Percentiles rank a stretch among this genome's conserved stretches.
These are phyloP conservation scores for Echium plantagineum DNA, from an alignment of 257 asterid species.

Conservation along the genomic window DNA sequence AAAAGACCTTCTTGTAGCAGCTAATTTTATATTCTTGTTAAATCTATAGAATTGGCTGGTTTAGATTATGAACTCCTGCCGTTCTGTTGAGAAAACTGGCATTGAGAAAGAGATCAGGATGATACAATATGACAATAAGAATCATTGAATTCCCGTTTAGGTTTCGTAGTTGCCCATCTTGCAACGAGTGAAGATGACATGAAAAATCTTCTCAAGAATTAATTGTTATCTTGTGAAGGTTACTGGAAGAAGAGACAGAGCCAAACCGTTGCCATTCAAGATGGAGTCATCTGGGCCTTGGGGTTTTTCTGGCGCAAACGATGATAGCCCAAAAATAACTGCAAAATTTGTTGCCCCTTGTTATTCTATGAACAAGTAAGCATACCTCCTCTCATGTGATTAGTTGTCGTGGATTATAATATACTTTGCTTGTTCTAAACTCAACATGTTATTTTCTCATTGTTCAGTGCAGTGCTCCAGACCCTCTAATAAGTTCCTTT, in stretches of 20 bases:
- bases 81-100: no score
- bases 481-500: neutral
- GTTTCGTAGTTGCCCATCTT: no score
- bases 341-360: slow-evolving; percentile 89
- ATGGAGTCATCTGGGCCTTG: slow-evolving; percentile 77
- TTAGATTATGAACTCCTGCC: no score
- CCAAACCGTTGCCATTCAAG: slow-evolving; percentile 87
- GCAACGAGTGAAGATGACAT: no score
- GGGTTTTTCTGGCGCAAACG: slow-evolving; percentile 91
- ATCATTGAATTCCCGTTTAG: no score
- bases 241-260: slow-evolving; percentile 96
- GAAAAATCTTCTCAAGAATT: no score
- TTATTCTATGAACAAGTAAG: slow-evolving; percentile 81
- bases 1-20: no score
- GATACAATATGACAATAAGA: no score
- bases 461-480: neutral
- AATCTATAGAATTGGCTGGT: no score
- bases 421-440: neutral
- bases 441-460: neutral
- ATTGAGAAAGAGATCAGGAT: no score
- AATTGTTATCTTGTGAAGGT: slow-evolving; percentile 34
- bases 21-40: no score
- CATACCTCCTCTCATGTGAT: slow-evolving; percentile 1
- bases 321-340: slow-evolving; percentile 68
- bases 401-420: neutral